A percentile compares a stretch with the other conserved stretches of the same genome.
Evolutionary conservation across 306 rosid genomes (phyloP).

Genomic region (Vicia villosa): DNA sequence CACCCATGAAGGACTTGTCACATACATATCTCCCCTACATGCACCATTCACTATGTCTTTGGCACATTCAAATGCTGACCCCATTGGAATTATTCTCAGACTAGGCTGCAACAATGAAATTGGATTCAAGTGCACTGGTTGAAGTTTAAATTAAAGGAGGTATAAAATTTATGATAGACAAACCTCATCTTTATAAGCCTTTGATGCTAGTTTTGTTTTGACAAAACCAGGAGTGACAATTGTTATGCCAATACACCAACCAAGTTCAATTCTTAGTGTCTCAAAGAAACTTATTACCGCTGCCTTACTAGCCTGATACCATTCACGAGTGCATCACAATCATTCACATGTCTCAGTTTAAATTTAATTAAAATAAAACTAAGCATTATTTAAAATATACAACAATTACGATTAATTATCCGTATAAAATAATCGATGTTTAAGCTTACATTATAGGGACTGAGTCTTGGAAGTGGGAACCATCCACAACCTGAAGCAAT

Average conservation of each 20-base stretch:
- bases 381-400: too few species aligned
- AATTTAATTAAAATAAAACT: not conserved
- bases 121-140: not conserved
- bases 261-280: slow-evolving; percentile 52
- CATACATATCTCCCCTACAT: slow-evolving; percentile 42
- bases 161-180: not conserved
- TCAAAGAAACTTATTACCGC: slow-evolving; percentile 48
- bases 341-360: too few species aligned
- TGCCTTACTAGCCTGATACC: slow-evolving; percentile 58
- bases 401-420: too few species aligned
- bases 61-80: slow-evolving; percentile 35
- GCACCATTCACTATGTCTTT: slow-evolving; percentile 36
- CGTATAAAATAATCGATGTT: not conserved
- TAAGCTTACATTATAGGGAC: slow-evolving; percentile 55
- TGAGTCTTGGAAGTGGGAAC: slow-evolving; percentile 57
- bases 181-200: slow-evolving; percentile 8
- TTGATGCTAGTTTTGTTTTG: slow-evolving; percentile 32
- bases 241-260: slow-evolving; percentile 42
- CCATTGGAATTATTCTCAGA: slow-evolving; percentile 40
- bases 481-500: slow-evolving; percentile 61
- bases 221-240: slow-evolving; percentile 46
- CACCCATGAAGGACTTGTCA: slow-evolving; percentile 42
- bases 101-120: not conserved
- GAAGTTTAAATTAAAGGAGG: not conserved
- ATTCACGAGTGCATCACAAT: not conserved